Conservation (phyloP, 371 early-diverging fungal species). For the Smittium culicis region DNA sequence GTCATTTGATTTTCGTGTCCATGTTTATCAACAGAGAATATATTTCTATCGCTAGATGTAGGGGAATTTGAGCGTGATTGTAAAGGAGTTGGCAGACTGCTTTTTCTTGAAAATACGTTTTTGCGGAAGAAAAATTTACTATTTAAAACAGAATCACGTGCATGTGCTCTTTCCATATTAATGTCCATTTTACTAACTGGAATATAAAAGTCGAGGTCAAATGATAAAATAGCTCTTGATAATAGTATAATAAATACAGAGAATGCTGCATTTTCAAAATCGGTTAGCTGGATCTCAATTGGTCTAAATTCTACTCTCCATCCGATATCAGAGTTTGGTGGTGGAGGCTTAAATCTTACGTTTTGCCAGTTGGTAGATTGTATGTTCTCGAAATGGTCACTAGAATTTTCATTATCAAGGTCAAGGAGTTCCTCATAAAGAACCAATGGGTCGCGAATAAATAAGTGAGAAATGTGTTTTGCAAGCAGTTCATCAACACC, state of each 20-base stretch:
- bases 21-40: too few species aligned
- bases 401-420: slow-evolving; percentile 61
- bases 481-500: slow-evolving; percentile 84
- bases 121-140: slow-evolving; percentile 85
- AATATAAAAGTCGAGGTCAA: slow-evolving; percentile 86
- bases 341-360: slow-evolving; percentile 97
- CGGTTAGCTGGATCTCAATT: slow-evolving; percentile 96
- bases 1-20: too few species aligned
- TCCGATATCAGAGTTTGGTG: slow-evolving; percentile 73
- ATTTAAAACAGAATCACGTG: slow-evolving; percentile 62
- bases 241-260: slow-evolving; percentile 85
- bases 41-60: too few species aligned
- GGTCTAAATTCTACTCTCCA: slow-evolving; percentile 98
- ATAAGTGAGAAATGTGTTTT: slow-evolving; percentile 89
- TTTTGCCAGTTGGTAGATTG: slow-evolving; percentile 99
- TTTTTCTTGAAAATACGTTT: slow-evolving; percentile 38
- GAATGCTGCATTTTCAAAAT: slow-evolving; percentile 96
- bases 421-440: slow-evolving; percentile 80
- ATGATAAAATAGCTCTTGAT: slow-evolving; percentile 78
- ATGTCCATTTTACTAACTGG: slow-evolving; percentile 92
- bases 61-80: slow-evolving; percentile 11
- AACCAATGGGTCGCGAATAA: slow-evolving; percentile 97
- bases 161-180: slow-evolving; percentile 86
- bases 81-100: slow-evolving; percentile 17
- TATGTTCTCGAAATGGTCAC: slow-evolving; percentile 97